A percentile compares a stretch with the other conserved stretches of the same genome.
Conservation (phyloP, 306 rosid genomes). For the Acacia melanoxylon region DNA sequence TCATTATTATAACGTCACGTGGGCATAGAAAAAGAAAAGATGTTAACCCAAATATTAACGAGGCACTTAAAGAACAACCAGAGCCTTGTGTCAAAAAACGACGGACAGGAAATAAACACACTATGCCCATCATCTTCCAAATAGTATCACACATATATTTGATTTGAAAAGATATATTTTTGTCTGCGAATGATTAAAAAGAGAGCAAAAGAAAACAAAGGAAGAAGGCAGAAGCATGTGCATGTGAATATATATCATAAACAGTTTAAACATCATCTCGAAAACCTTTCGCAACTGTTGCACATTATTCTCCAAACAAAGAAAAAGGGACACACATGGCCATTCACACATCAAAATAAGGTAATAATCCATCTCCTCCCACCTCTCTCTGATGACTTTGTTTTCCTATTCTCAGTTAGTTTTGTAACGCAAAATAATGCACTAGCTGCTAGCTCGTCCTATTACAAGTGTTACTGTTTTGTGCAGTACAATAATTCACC, state of each 20-base stretch:
- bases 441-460: background rate
- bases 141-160: background rate
- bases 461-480: background rate
- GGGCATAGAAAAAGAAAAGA: conserved; percentile 30
- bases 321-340: background rate
- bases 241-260: background rate
- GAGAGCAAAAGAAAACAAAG: background rate
- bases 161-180: background rate
- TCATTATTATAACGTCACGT: conserved; percentile 30
- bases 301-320: background rate
- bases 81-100: conserved; percentile 22
- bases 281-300: background rate
- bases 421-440: background rate
- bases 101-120: background rate
- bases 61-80: background rate
- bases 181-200: background rate
- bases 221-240: background rate
- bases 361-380: background rate
- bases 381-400: background rate
- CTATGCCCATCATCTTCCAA: background rate
- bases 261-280: background rate
- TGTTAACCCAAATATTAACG: conserved; percentile 4
- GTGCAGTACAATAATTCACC: background rate
- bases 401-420: background rate
- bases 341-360: background rate